Evolutionary conservation across 495 filamentous ascomycete genomes (phyloP), one percentile per base, ranked within the genome.

Genomic region (Cercophora samala): DNA sequence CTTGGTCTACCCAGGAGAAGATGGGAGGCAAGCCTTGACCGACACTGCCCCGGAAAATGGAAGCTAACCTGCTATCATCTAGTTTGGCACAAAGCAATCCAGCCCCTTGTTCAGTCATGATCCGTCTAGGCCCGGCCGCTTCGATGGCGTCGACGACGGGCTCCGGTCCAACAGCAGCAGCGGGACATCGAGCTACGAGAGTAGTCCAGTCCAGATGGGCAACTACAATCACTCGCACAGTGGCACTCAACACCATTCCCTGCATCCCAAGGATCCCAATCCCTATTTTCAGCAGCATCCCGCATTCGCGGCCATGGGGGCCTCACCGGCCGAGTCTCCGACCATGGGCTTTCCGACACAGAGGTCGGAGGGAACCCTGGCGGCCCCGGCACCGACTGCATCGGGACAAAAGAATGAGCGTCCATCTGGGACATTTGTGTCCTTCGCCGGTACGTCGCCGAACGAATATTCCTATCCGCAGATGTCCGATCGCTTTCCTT

Each of bases 1-100:
- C 67, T 23, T 66, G 52, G 51, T 52, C 62, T 64, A 75, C 66
- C 70, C 68, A 58, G 73, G 70, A 73, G 37, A 56, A 53, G 61
- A 69, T 66, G 61, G 70, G 71, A 74, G 66, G 67, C 72, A 74
- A 74, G 71, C 18, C 69, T 62, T 46, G 56, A 67, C 51, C 68
- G 46, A 55, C 32, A 18, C 22, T 51, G 51, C 18, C 23, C 4
- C 15, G 1, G 58, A 21, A 23, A 46, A n/a, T 46, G 3, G 8
- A 19, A 59, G 68, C 72, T 76, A 73, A 74, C 72, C 46, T 13
- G 37, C 0, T 5, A 23, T 54, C 29, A 69, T 62, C 55, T 68
- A 83, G 81, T 83, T 80, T 71, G 76, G 79, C 18, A 75, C 80
- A 55, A 82, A 83, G 73, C 79, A 77, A 26, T 74, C 77, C 5